These are phyloP conservation scores for Actinomortierella ambigua DNA, from an alignment of 371 early-diverging fungal species.

Conservation along the genomic window DNA sequence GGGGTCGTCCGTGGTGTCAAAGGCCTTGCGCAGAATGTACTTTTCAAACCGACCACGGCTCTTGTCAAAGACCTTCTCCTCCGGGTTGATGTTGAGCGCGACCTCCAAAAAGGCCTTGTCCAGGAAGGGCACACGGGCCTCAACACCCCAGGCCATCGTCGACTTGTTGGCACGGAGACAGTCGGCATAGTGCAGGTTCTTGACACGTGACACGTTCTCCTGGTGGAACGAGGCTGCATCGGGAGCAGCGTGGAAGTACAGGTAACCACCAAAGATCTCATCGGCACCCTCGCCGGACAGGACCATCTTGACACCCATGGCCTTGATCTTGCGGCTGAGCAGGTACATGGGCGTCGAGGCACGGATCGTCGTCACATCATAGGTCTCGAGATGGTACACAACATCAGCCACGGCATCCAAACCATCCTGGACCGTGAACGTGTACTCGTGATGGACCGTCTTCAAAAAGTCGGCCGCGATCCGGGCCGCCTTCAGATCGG, in stretches of 20 bases:
- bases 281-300: slow-evolving; percentile 95
- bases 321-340: slow-evolving; percentile 93
- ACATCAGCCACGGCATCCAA: slow-evolving; percentile 94
- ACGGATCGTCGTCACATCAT: slow-evolving; percentile 98
- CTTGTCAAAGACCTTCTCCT: slow-evolving; percentile 74
- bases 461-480: slow-evolving; percentile 87
- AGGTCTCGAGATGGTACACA: slow-evolving; percentile 95
- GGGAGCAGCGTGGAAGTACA: slow-evolving; percentile 97
- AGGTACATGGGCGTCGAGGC: slow-evolving; percentile 98
- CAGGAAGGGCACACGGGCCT: slow-evolving; percentile 96
- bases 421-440: slow-evolving; percentile 95
- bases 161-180: slow-evolving; percentile 97
- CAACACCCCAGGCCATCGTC: slow-evolving; percentile 99
- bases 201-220: slow-evolving; percentile 89
- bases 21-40: slow-evolving; percentile 84
- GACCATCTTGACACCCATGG: slow-evolving; percentile 98
- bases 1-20: slow-evolving; percentile 76
- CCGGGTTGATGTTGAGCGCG: slow-evolving; percentile 83
- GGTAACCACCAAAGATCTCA: slow-evolving; percentile 96
- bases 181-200: slow-evolving; percentile 94
- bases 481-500: slow-evolving; percentile 91
- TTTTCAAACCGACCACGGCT: slow-evolving; percentile 84
- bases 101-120: slow-evolving; percentile 89
- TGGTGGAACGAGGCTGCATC: slow-evolving; percentile 77
- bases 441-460: slow-evolving; percentile 94